Base-by-base conservation (phyloP, 306 rosid species). In the Argentina anserina region DNA sequence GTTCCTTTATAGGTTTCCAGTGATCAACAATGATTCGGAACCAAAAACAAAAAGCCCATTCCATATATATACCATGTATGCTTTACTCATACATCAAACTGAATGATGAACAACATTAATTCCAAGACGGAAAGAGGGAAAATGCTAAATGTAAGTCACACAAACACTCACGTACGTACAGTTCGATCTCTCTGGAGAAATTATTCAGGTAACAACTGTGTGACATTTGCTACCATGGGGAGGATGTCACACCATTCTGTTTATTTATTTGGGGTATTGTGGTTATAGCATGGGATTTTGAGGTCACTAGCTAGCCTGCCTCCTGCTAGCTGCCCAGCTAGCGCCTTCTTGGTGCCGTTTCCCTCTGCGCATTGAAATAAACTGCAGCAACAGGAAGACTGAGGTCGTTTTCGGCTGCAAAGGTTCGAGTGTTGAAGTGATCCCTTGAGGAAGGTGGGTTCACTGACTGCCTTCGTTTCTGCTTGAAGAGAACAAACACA, bases 331-430 rank as follows among this genome's bases (percentile, higher is more conserved):
- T 53, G 29, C 20, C 13, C 12, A 15, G 29, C 71, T 84, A 85
- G 81, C 89, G 97, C 45, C 84, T 87, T 79, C 96, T 86, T 5
- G 92, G 76, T 11, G 96, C 97, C 0, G 94, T 88, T 79, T 84
- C 90, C 52, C 97, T 79, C 73, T 90, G 92, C 0, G 92, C 90
- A 72, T 93, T 89, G 89, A 91, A 93, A 79, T 83, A 93, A 11
- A 90, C 90, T 56, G 90, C 97, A 75, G 97, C 98, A 41, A 93
- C 98, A 46, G 98, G 98, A 36, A 77, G 86, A 29, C 87, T 90
- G 20, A 93, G 88, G 65, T 88, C 86, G 55, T 87, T 86, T 69
- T 83, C 81, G 13, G 76, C 86, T 0, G 94, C 86, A 34, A 93
- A 93, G 26, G 21, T 72, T 6, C 92, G 75, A 10, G 97, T 84